phyloP scores from a whole-genome alignment of 2,329 filamentous ascomycete species.

The Phaeophleospora eucalypticola region DNA sequence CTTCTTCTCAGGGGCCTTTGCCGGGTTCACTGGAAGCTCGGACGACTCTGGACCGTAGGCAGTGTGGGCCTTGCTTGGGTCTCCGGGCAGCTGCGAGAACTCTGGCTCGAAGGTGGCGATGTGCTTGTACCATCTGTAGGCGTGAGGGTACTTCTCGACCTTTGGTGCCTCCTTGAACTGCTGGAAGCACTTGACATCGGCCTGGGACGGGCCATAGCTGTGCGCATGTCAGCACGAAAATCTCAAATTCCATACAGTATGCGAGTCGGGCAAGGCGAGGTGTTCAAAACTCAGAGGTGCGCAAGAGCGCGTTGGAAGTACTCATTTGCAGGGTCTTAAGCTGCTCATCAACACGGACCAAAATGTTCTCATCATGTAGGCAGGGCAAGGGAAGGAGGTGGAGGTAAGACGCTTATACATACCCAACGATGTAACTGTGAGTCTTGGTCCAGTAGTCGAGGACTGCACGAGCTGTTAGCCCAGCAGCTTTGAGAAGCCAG shows the following conservation, averaged over 20 bases:
- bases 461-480: conserved; percentile 41
- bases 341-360: conserved; percentile 96
- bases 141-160: conserved; percentile 84
- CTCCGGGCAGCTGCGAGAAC: conserved; percentile 85
- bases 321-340: conserved; percentile 87
- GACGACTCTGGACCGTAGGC: conserved; percentile 82
- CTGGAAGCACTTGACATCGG: conserved; percentile 95
- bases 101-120: conserved; percentile 88
- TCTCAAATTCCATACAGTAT: neutral
- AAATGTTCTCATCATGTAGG: conserved; percentile 76
- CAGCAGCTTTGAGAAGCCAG: conserved; percentile 7
- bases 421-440: conserved; percentile 80
- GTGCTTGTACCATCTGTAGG: conserved; percentile 98
- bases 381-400: conserved; percentile 28
- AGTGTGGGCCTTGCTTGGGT: conserved; percentile 82
- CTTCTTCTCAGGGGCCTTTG: conserved; percentile 68
- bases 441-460: conserved; percentile 71
- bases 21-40: conserved; percentile 77
- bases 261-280: neutral
- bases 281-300: conserved; percentile 63
- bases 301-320: conserved; percentile 69
- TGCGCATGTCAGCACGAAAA: conserved; percentile 9
- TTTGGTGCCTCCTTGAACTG: conserved; percentile 71
- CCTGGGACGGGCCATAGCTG: conserved; percentile 74
- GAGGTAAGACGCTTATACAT: conserved; percentile 44